These are phyloP conservation scores for Ophiocordyceps robertsii DNA, from an alignment of 2,329 filamentous ascomycete genomes.

Conservation along the genomic window DNA sequence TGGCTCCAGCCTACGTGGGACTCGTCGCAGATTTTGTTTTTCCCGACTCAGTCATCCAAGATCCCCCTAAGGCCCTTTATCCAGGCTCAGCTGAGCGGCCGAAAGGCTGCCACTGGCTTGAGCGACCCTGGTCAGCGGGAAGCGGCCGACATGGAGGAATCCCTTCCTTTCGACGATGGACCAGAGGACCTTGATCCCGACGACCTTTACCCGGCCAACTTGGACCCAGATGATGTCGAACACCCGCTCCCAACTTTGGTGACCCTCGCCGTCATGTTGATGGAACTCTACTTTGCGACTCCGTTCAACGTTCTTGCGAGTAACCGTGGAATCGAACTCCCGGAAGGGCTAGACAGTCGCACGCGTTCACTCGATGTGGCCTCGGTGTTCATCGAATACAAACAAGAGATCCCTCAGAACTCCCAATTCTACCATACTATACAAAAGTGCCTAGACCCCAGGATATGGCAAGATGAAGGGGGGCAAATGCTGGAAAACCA, in stretches of 20 bases:
- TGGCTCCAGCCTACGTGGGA: conserved; percentile 4
- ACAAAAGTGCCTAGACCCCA: neutral
- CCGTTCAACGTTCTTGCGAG: neutral
- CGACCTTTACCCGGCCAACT: neutral
- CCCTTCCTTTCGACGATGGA: neutral
- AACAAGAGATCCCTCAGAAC: neutral
- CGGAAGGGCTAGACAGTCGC: neutral
- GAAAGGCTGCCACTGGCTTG: neutral
- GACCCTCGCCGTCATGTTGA: neutral
- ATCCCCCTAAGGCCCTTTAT: conserved; percentile 5
- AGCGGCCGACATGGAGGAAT: too few relatives aligned
- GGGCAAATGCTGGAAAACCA: neutral
- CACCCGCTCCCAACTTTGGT: neutral
- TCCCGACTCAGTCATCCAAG: conserved; percentile 1
- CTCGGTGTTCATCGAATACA: neutral
- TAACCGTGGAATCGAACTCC: neutral
- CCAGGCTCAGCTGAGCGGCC: neutral
- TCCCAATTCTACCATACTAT: neutral
- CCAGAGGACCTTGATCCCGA: neutral
- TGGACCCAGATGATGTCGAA: neutral
- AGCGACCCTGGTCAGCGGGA: neutral
- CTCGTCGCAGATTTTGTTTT: conserved; percentile 4
- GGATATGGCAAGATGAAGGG: neutral
- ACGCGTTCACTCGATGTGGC: neutral
- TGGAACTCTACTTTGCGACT: neutral